Conservation (phyloP, 345 rosid species). For the Eucalyptus curtisii region DNA sequence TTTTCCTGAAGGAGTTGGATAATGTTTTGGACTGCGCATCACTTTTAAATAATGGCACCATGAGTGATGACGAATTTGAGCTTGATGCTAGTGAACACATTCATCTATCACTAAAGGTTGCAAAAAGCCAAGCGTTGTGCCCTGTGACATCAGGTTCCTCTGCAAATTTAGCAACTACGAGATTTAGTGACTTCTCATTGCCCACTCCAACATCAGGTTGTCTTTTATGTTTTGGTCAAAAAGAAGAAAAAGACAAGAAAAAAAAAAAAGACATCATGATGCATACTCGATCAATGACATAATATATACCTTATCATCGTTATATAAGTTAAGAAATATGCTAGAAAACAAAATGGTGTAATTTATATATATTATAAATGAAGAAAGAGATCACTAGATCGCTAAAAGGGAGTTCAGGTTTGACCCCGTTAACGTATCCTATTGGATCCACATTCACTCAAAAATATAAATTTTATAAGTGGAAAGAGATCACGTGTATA, state of each 20-base stretch:
- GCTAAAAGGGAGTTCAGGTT: neutral
- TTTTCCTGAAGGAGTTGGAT: neutral
- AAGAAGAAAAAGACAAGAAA: neutral
- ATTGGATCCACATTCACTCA: neutral
- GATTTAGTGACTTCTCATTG: neutral
- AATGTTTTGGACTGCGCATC: neutral
- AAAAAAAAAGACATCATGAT: neutral
- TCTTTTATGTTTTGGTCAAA: neutral
- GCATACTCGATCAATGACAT: neutral
- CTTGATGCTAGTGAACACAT: neutral
- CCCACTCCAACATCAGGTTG: neutral
- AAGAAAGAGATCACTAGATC: neutral
- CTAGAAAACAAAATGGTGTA: neutral
- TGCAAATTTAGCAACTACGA: neutral
- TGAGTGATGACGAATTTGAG: neutral
- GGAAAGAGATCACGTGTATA: neutral
- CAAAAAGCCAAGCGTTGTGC: neutral
- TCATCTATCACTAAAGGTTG: neutral
- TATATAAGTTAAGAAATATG: neutral
- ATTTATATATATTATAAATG: neutral
- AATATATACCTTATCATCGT: neutral
- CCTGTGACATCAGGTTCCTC: neutral
- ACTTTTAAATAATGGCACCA: neutral
- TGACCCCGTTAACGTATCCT: fast-evolving
- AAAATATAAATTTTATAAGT: neutral